phyloP scores from a whole-genome alignment of 306 rosid genomes.

The Oxytropis ochrocephala region DNA sequence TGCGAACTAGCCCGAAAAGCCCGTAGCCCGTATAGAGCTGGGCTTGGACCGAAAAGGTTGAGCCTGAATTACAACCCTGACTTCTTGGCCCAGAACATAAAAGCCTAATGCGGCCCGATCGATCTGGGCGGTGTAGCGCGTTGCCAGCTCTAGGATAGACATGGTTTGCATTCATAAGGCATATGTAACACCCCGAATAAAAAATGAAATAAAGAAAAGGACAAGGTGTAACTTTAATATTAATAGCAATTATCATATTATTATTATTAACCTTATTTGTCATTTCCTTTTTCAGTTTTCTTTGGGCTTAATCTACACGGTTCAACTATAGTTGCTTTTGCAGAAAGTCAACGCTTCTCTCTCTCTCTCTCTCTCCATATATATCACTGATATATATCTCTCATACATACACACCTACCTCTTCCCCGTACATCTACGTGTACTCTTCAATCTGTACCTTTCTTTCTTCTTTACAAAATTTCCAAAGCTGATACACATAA shows the following conservation, averaged over 20 bases:
- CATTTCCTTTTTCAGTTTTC: not conserved
- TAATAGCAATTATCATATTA: not conserved
- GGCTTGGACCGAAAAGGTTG: too few species aligned
- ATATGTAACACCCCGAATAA: too few species aligned
- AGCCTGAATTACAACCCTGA: too few species aligned
- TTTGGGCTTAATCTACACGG: not conserved
- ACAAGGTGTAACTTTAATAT: not conserved
- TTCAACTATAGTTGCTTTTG: not conserved
- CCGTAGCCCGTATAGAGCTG: too few species aligned
- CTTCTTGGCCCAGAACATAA: too few species aligned
- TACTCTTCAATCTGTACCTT: not conserved
- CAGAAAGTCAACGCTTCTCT: constrained; percentile 37
- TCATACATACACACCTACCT: not conserved
- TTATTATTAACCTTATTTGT: not conserved
- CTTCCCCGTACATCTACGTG: constrained; percentile 21
- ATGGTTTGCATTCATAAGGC: too few species aligned
- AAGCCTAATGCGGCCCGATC: too few species aligned
- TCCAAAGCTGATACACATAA: not conserved
- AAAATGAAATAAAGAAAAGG: not conserved
- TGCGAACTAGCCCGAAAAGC: too few species aligned
- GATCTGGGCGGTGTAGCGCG: too few species aligned
- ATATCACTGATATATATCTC: not conserved
- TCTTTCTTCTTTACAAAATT: not conserved
- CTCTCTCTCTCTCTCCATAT: not conserved
- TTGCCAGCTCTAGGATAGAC: not conserved